phyloP scores from a whole-genome alignment of 2,329 filamentous ascomycete species.

The Penicillium sp. region DNA sequence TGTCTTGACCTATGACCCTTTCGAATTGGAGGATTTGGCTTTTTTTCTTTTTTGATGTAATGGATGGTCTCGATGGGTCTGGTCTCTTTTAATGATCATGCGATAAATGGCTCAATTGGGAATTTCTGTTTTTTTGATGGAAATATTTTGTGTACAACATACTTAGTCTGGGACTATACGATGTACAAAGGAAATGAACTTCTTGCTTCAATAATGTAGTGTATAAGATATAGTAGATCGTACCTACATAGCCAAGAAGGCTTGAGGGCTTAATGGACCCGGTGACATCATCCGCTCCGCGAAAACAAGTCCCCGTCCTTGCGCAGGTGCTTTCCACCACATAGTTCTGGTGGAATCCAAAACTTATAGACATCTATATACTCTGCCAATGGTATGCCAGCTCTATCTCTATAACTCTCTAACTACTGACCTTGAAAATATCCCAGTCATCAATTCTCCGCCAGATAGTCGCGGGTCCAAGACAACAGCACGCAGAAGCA shows the following conservation, averaged over 20 bases:
- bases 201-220: neutral
- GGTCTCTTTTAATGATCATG: neutral
- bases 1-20: neutral
- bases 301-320: neutral
- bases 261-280: neutral
- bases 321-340: no score
- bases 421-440: neutral
- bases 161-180: neutral
- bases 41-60: neutral
- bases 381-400: neutral
- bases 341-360: neutral
- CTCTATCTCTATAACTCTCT: neutral
- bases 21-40: neutral
- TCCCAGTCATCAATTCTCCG: slow-evolving; percentile 70
- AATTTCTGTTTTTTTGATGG: neutral
- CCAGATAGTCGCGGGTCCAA: slow-evolving; percentile 85
- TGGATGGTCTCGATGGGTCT: neutral
- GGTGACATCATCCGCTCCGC: slow-evolving; percentile 8
- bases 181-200: neutral
- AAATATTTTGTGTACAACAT: neutral
- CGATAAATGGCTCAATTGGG: neutral
- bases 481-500: slow-evolving; percentile 78
- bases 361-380: neutral
- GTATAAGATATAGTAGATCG: neutral
- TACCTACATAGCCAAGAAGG: neutral